Percentiles rank a stretch among this genome's conserved stretches.
Conservation (phyloP, 441 rosid species). For the Macaranga tanarius region DNA sequence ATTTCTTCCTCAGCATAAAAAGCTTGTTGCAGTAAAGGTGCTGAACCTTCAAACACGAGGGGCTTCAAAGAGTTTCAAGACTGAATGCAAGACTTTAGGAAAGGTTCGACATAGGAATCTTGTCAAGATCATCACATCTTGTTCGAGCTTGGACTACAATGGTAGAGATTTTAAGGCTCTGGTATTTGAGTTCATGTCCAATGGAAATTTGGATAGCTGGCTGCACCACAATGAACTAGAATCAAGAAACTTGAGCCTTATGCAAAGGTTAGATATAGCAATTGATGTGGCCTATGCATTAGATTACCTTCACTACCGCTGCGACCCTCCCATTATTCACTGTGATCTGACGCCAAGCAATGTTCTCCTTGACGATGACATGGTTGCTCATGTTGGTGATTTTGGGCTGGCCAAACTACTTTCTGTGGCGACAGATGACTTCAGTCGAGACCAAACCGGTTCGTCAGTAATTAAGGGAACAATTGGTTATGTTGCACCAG, state of each 20-base stretch:
- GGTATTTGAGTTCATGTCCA: conserved; percentile 27
- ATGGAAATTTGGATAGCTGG: conserved; percentile 33
- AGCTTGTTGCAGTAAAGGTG: conserved; percentile 26
- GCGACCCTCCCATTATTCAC: conserved; percentile 20
- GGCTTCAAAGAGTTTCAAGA: conserved; percentile 21
- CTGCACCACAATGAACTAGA: conserved; percentile 15
- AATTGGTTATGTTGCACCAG: conserved; percentile 26
- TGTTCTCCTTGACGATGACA: conserved; percentile 28
- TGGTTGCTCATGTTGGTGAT: conserved; percentile 17
- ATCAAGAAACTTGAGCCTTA: conserved; percentile 1
- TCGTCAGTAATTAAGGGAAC: not conserved
- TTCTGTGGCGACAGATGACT: not conserved
- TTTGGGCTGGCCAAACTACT: conserved; percentile 13
- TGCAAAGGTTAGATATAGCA: conserved; percentile 31
- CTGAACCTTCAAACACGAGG: not conserved
- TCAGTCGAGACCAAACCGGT: not conserved
- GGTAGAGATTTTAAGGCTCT: conserved; percentile 35
- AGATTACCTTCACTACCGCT: conserved; percentile 31
- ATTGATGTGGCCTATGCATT: conserved; percentile 32
- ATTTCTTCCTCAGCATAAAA: not conserved
- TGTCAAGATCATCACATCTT: conserved; percentile 25
- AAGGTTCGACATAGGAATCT: conserved; percentile 32
- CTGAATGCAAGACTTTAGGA: conserved; percentile 30
- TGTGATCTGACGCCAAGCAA: conserved; percentile 20
- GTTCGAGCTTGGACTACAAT: conserved; percentile 29